These are phyloP conservation scores for Orbilia quercus DNA, from an alignment of 2,329 filamentous ascomycete species.

Conservation along the genomic window DNA sequence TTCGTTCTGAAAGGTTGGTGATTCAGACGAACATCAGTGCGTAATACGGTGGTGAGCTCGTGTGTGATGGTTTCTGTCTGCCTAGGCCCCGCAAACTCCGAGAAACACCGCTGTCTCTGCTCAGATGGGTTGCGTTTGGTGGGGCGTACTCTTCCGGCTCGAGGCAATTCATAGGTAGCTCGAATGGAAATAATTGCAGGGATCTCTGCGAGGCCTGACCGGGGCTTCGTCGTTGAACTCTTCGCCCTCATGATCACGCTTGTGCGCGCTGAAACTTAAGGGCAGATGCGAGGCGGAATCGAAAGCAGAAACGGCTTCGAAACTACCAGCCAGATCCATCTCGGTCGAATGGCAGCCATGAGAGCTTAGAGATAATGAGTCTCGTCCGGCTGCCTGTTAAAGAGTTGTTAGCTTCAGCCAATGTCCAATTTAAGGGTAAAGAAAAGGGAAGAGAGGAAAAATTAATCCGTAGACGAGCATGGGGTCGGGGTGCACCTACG, in stretches of 20 bases:
- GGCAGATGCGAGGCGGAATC: conserved; percentile 18
- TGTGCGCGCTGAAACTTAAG: conserved; percentile 28
- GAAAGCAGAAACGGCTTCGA: conserved; percentile 26
- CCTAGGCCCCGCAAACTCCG: conserved; percentile 55
- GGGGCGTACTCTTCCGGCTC: conserved; percentile 50
- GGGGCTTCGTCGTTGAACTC: conserved; percentile 50
- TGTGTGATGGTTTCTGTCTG: conserved; percentile 51
- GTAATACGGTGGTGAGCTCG: conserved; percentile 51
- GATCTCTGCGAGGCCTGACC: conserved; percentile 52
- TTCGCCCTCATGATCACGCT: conserved; percentile 48
- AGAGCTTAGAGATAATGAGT: conserved; percentile 44
- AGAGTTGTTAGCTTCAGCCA: conserved; percentile 20
- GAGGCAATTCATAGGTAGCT: conserved; percentile 53
- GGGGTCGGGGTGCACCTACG: conserved; percentile 55
- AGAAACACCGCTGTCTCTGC: conserved; percentile 53
- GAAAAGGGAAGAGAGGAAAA: conserved; percentile 10
- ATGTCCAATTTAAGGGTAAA: background rate
- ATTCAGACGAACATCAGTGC: conserved; percentile 55
- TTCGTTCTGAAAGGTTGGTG: conserved; percentile 37
- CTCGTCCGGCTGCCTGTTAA: conserved; percentile 42
- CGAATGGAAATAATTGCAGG: conserved; percentile 53
- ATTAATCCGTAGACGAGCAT: conserved; percentile 46
- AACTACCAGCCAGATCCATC: conserved; percentile 18
- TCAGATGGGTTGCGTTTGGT: conserved; percentile 48
- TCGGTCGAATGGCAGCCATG: conserved; percentile 5